These are phyloP conservation scores for Metrosideros polymorpha DNA, from an alignment of 441 rosid genomes.

Conservation along the genomic window DNA sequence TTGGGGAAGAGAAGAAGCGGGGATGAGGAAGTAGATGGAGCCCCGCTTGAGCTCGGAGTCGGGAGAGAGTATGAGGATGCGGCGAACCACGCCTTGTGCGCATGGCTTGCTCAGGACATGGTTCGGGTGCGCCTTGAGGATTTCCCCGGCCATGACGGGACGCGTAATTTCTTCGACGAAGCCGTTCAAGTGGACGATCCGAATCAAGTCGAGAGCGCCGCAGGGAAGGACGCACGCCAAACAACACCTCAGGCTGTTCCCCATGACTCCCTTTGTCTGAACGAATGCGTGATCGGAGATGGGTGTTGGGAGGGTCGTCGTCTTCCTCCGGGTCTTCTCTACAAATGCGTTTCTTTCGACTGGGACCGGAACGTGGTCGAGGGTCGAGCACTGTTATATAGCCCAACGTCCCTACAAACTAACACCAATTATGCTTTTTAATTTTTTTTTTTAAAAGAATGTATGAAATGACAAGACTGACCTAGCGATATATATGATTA, in stretches of 20 bases:
- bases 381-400: neutral
- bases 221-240: constrained; percentile 90
- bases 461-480: neutral
- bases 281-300: neutral
- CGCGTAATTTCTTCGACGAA: constrained; percentile 67
- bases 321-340: neutral
- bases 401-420: neutral
- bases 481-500: neutral
- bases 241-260: constrained; percentile 82
- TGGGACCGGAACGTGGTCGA: neutral
- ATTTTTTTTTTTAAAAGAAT: neutral
- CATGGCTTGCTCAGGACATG: constrained; percentile 76
- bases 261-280: constrained; percentile 31
- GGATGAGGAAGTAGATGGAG: constrained; percentile 74
- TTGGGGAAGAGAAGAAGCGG: constrained; percentile 44
- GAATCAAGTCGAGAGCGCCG: constrained; percentile 87
- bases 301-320: neutral
- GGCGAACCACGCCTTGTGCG: constrained; percentile 65
- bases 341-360: neutral
- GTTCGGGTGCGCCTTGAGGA: constrained; percentile 69
- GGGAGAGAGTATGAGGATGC: constrained; percentile 73
- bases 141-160: constrained; percentile 68
- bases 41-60: constrained; percentile 86
- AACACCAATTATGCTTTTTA: neutral
- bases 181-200: constrained; percentile 86